A percentile compares a stretch with the other conserved stretches of the same genome.
phyloP scores from a whole-genome alignment of 306 rosid genomes.

The Cucurbita ficifolia region DNA sequence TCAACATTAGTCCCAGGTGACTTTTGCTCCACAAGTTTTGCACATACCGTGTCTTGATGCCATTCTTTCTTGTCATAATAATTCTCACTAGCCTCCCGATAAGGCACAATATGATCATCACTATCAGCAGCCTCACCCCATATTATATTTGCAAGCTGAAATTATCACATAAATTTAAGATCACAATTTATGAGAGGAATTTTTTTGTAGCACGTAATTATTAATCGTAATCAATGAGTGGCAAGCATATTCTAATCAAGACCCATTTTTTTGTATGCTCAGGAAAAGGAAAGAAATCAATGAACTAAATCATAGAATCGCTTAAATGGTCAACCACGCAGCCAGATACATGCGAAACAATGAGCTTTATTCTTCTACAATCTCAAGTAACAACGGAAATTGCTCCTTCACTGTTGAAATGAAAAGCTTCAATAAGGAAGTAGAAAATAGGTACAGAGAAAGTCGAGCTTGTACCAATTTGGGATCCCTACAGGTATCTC shows the following conservation, averaged over 20 bases:
- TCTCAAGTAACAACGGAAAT: background rate
- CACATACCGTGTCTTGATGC: constrained; percentile 31
- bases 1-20: constrained; percentile 27
- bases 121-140: constrained; percentile 69
- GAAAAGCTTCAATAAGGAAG: background rate
- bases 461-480: background rate
- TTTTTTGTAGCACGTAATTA: background rate
- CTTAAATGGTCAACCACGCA: background rate
- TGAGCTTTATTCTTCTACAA: background rate
- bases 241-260: background rate
- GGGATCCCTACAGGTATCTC: background rate
- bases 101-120: constrained; percentile 90
- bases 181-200: background rate
- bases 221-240: background rate
- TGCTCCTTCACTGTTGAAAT: background rate
- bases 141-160: constrained; percentile 85
- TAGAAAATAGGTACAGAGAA: background rate
- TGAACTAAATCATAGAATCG: background rate
- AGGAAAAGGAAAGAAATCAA: background rate
- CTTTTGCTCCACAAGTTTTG: constrained; percentile 39
- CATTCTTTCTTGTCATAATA: constrained; percentile 37
- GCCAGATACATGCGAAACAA: background rate
- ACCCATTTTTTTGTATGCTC: too few species aligned
- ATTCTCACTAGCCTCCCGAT: constrained; percentile 45
- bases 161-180: background rate